Conservation (phyloP, 2,329 filamentous ascomycete genomes). For the Trichophaea hybrida region DNA sequence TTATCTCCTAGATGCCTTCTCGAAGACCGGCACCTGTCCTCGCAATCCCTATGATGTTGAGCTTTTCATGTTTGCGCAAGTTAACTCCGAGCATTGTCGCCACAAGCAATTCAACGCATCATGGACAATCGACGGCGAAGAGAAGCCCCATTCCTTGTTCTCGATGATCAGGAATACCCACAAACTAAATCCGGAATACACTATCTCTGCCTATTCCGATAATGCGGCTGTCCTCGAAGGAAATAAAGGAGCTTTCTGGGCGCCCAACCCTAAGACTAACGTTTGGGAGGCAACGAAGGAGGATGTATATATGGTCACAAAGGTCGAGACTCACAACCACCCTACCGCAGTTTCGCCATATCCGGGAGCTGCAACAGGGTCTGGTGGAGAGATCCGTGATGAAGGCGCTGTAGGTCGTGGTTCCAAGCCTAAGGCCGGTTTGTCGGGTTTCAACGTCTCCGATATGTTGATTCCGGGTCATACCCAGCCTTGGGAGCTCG, state of each 20-base stretch:
- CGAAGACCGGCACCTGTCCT: conserved; percentile 43
- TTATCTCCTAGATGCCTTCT: conserved; percentile 78
- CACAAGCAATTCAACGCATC: conserved; percentile 91
- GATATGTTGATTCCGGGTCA: conserved; percentile 80
- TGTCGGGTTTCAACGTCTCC: conserved; percentile 88
- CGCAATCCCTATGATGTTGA: conserved; percentile 73
- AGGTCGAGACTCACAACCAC: conserved; percentile 97
- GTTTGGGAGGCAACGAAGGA: conserved; percentile 82
- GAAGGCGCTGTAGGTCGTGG: conserved; percentile 89
- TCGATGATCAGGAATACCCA: conserved; percentile 96
- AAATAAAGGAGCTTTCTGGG: conserved; percentile 62
- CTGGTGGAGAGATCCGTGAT: conserved; percentile 88
- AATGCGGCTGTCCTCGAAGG: conserved; percentile 88
- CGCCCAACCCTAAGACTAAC: conserved; percentile 70
- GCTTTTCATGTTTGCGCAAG: conserved; percentile 98
- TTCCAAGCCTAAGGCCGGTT: conserved; percentile 80
- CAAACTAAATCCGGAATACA: conserved; percentile 57
- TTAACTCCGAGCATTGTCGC: conserved; percentile 87
- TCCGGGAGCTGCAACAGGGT: conserved; percentile 84
- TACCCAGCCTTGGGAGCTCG: conserved; percentile 73
- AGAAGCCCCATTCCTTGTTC: conserved; percentile 70
- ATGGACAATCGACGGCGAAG: conserved; percentile 82
- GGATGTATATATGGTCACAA: conserved; percentile 71
- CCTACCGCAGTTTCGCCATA: conserved; percentile 91
- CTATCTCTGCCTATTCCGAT: conserved; percentile 93